phyloP scores from a whole-genome alignment of 164 flowering plant genomes.

The Sextonia rubra region DNA sequence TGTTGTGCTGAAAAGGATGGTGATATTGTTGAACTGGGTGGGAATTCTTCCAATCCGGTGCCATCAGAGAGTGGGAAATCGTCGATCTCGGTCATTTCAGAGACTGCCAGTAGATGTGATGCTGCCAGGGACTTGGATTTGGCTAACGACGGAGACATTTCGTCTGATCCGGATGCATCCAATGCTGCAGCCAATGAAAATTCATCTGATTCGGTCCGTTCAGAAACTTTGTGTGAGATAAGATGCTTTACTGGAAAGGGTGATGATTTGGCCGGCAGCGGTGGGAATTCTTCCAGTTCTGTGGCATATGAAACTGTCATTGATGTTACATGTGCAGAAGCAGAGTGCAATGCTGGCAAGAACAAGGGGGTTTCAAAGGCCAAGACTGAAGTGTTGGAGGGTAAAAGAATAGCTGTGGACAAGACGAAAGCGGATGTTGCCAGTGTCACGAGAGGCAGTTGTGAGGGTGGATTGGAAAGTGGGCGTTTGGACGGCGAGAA shows the following conservation, averaged over 20 bases:
- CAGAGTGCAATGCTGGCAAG: no score
- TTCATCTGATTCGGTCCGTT: no score
- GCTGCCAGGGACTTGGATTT: no score
- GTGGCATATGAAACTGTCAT: slow-evolving; percentile 4
- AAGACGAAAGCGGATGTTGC: slow-evolving; percentile 11
- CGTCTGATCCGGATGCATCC: slow-evolving; percentile 3
- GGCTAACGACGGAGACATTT: not conserved
- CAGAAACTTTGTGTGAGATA: no score
- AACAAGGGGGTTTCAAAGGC: not conserved
- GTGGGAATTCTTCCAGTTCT: slow-evolving; percentile 1
- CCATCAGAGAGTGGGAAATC: not conserved
- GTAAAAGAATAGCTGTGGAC: slow-evolving; percentile 19
- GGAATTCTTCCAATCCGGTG: not conserved
- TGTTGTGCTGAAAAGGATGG: no score
- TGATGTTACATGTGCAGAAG: not conserved
- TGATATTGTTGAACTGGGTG: not conserved
- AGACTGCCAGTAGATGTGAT: no score
- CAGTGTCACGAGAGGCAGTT: slow-evolving; percentile 16
- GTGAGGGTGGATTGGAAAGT: slow-evolving; percentile 15
- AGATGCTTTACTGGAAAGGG: no score
- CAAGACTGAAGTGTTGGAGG: slow-evolving; percentile 6
- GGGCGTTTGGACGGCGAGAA: slow-evolving; percentile 38
- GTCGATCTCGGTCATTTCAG: no score
- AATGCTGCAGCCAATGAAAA: slow-evolving; percentile 15
- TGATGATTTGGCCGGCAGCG: not conserved